Conservation (phyloP, 768 basidiomycete genomes). For the Boletellus ananiceps region DNA sequence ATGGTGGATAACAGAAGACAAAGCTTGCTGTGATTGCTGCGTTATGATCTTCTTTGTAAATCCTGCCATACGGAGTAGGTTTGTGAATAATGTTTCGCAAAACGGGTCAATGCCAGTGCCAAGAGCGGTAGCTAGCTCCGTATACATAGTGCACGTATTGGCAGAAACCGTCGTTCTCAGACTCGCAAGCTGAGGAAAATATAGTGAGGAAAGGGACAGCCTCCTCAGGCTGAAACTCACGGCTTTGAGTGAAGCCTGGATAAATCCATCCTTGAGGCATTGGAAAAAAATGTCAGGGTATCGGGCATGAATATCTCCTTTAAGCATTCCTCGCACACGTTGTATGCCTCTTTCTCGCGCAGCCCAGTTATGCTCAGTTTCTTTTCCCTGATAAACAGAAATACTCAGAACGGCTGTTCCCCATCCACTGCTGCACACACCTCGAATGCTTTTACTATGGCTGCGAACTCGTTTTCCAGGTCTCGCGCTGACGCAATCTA, state of each 20-base stretch:
- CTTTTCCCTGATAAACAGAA: constrained; percentile 66
- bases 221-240: constrained; percentile 42
- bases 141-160: constrained; percentile 73
- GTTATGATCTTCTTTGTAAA: constrained; percentile 92
- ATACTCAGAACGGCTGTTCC: background rate
- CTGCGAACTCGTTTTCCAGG: constrained; percentile 77
- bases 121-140: constrained; percentile 66
- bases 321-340: constrained; percentile 84
- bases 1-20: constrained; percentile 62
- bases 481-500: constrained; percentile 85
- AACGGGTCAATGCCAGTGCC: constrained; percentile 70
- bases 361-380: constrained; percentile 95
- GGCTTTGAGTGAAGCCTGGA: constrained; percentile 80
- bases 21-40: constrained; percentile 74
- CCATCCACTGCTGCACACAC: constrained; percentile 35
- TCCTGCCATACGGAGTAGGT: constrained; percentile 79
- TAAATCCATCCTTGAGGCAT: constrained; percentile 70
- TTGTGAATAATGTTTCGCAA: constrained; percentile 70
- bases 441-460: constrained; percentile 78
- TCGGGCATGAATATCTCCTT: constrained; percentile 73
- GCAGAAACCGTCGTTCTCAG: constrained; percentile 86
- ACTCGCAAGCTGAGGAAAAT: constrained; percentile 61
- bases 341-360: constrained; percentile 72
- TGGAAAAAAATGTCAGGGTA: constrained; percentile 71
- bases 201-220: background rate